These are phyloP conservation scores for Amylocarpus encephaloides DNA, from an alignment of 2,329 filamentous ascomycete species.

Conservation along the genomic window DNA sequence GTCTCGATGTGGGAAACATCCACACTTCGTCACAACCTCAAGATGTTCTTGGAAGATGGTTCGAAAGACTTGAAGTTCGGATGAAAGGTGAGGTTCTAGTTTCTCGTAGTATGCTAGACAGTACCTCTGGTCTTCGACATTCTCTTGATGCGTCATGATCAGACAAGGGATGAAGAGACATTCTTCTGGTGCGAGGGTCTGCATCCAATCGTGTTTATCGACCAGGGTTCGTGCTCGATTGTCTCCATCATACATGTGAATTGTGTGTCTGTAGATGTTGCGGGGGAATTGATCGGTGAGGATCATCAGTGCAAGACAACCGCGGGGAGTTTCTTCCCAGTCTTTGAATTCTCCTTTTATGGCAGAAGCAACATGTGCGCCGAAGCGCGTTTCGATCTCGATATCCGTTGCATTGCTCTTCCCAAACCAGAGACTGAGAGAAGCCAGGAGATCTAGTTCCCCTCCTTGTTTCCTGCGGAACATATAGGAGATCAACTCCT, in stretches of 20 bases:
- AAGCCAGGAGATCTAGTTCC: constrained; percentile 5
- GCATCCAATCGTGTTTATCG: no score
- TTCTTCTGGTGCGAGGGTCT: no score
- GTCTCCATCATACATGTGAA: constrained; percentile 5
- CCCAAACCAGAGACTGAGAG: constrained; percentile 9
- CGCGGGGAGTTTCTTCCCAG: constrained; percentile 14
- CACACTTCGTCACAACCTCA: not conserved
- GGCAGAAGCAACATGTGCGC: constrained; percentile 4
- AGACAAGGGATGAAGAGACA: no score
- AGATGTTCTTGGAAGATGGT: constrained; percentile 8
- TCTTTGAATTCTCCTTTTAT: not conserved
- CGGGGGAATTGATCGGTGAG: constrained; percentile 35
- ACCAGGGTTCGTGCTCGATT: not conserved
- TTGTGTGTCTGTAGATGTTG: constrained; percentile 19
- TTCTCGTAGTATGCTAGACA: constrained; percentile 4
- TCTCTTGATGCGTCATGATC: not conserved
- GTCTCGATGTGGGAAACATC: constrained; percentile 8
- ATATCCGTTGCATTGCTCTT: constrained; percentile 9
- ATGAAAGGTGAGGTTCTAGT: constrained; percentile 5
- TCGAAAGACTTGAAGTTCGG: constrained; percentile 8
- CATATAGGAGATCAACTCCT: constrained; percentile 9
- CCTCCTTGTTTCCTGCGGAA: not conserved
- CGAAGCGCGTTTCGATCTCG: constrained; percentile 7
- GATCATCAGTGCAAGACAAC: constrained; percentile 32
- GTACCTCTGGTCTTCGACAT: not conserved